Conservation (phyloP, 257 asterid species). For the Solanum neorickii region DNA sequence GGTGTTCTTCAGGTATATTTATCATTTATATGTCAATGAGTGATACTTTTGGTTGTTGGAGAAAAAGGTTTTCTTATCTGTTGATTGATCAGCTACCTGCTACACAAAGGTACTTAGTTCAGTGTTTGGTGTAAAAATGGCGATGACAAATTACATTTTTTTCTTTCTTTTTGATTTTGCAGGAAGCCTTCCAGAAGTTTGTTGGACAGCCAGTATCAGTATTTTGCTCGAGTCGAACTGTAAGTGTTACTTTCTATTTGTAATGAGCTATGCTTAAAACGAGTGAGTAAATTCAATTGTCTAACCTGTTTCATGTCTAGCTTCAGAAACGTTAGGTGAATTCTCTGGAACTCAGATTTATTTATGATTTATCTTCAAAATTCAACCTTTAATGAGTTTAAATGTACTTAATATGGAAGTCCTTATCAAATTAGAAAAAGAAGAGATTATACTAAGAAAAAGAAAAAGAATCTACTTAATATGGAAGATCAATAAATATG, state of each 20-base stretch:
- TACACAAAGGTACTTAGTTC: background rate
- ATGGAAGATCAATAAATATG: background rate
- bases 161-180: background rate
- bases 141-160: background rate
- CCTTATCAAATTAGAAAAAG: background rate
- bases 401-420: background rate
- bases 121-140: background rate
- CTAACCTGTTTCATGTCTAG: background rate
- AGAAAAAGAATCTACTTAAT: background rate
- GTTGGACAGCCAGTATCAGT: conserved; percentile 76
- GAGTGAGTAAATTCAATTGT: background rate
- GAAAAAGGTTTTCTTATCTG: background rate
- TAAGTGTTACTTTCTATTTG: conserved; percentile 20
- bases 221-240: conserved; percentile 90
- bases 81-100: background rate
- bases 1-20: conserved; percentile 65
- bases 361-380: background rate
- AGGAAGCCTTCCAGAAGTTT: conserved; percentile 75
- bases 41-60: background rate
- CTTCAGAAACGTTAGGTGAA: background rate
- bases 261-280: background rate
- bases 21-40: background rate
- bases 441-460: background rate
- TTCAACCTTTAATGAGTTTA: background rate
- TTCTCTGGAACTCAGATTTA: background rate